These are phyloP conservation scores for Rhodotorula sp. DNA, from an alignment of 1,284 basidiomycete genomes.

Conservation along the genomic window DNA sequence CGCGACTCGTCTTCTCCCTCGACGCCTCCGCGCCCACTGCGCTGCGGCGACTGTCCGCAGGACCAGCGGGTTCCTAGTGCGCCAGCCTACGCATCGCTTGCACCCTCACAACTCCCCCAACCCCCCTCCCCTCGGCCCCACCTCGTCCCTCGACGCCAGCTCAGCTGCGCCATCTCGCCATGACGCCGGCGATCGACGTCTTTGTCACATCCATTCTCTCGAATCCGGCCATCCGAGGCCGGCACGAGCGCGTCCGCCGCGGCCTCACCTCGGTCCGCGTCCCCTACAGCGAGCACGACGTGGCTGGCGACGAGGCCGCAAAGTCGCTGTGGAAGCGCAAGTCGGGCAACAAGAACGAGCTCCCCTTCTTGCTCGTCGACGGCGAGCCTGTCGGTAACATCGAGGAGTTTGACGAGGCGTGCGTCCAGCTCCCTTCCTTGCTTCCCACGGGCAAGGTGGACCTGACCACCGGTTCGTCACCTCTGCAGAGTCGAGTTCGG, in stretches of 20 bases:
- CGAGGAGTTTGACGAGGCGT: slow-evolving; percentile 42
- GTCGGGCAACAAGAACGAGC: slow-evolving; percentile 33
- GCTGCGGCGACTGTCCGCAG: too few species aligned
- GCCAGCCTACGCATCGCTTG: too few species aligned
- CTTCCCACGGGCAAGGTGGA: neutral
- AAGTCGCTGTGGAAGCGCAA: slow-evolving; percentile 41
- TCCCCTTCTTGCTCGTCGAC: slow-evolving; percentile 39
- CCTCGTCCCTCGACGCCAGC: neutral
- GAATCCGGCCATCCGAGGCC: slow-evolving; percentile 29
- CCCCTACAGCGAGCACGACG: slow-evolving; percentile 34
- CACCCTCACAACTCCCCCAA: neutral
- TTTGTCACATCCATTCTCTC: slow-evolving; percentile 38
- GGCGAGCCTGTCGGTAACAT: slow-evolving; percentile 34
- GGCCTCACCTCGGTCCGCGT: slow-evolving; percentile 17
- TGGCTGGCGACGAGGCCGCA: slow-evolving; percentile 35
- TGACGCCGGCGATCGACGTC: slow-evolving; percentile 35
- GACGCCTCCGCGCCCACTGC: too few species aligned
- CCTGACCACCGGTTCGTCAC: neutral
- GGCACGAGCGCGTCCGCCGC: slow-evolving; percentile 35
- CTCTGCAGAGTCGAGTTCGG: slow-evolving; percentile 37
- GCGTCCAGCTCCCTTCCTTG: neutral
- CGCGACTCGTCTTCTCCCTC: too few species aligned
- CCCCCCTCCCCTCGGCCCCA: neutral
- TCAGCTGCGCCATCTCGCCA: neutral
- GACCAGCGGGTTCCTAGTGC: too few species aligned